Conservation (phyloP, 192 early-diverging fungal genomes). For the Lunasporangiospora selenospora region DNA sequence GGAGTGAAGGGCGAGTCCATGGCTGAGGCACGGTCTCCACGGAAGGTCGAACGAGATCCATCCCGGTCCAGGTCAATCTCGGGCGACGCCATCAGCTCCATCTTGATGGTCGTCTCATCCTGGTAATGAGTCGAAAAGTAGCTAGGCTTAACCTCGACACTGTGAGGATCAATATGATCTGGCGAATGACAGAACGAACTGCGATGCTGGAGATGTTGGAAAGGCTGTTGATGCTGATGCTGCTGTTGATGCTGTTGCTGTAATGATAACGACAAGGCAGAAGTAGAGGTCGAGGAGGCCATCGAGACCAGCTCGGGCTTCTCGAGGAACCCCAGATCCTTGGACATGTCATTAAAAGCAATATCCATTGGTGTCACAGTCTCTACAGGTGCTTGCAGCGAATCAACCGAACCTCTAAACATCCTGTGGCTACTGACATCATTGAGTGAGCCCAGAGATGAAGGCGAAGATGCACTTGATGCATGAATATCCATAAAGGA, state of each 20-base stretch:
- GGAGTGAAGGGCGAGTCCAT: conserved; percentile 18
- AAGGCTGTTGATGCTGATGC: too few species aligned
- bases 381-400: conserved; percentile 35
- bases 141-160: conserved; percentile 41
- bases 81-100: conserved; percentile 25
- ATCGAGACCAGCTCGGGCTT: conserved; percentile 10
- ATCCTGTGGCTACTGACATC: conserved; percentile 35
- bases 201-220: conserved; percentile 4
- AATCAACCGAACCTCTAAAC: conserved; percentile 41
- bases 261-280: not conserved
- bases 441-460: conserved; percentile 38
- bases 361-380: conserved; percentile 49
- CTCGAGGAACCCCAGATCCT: conserved; percentile 24
- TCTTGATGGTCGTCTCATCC: conserved; percentile 36
- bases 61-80: conserved; percentile 21
- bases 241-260: too few species aligned
- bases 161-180: conserved; percentile 44
- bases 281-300: too few species aligned
- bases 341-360: conserved; percentile 22
- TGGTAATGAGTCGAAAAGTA: conserved; percentile 30
- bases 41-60: not conserved
- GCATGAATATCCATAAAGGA: conserved; percentile 45
- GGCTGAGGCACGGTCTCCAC: too few species aligned
- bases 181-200: conserved; percentile 38
- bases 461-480: conserved; percentile 37